A percentile compares a stretch with the other conserved stretches of the same genome.
phyloP scores from a whole-genome alignment of 2,329 filamentous ascomycete species.

The Penicillium italicum region DNA sequence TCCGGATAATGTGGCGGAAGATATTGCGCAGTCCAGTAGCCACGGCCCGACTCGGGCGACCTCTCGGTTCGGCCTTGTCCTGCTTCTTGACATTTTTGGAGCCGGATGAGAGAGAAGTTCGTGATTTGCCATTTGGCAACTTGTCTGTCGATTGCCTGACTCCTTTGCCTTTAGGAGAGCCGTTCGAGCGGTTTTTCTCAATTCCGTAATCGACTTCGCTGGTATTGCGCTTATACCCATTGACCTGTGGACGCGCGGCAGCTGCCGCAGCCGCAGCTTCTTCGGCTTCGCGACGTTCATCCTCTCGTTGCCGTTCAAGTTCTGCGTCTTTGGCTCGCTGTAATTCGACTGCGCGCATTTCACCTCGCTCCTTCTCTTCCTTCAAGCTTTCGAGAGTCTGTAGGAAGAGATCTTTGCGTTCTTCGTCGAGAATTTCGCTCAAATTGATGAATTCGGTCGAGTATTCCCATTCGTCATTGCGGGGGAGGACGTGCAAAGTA shows the following conservation, averaged over 20 bases:
- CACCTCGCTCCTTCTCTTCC: constrained; percentile 76
- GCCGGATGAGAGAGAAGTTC: constrained; percentile 31
- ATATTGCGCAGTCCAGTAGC: constrained; percentile 49
- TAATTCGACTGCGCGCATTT: constrained; percentile 59
- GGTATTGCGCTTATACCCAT: constrained; percentile 51
- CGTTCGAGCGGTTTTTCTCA: constrained; percentile 51
- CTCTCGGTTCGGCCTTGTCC: constrained; percentile 31
- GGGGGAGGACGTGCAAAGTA: constrained; percentile 86
- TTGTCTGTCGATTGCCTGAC: constrained; percentile 28
- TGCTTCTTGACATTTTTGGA: constrained; percentile 42
- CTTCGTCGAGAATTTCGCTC: constrained; percentile 85
- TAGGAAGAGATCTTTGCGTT: constrained; percentile 82
- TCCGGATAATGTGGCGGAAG: constrained; percentile 49
- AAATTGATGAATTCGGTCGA: constrained; percentile 84
- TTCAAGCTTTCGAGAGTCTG: constrained; percentile 78
- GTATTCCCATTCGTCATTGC: constrained; percentile 95
- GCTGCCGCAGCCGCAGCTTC: constrained; percentile 32
- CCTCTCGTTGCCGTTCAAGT: constrained; percentile 48
- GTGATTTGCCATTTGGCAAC: constrained; percentile 23
- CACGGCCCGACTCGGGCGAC: constrained; percentile 42
- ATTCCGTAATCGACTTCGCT: constrained; percentile 69
- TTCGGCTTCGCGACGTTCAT: constrained; percentile 41
- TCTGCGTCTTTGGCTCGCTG: constrained; percentile 59
- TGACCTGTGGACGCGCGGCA: constrained; percentile 41
- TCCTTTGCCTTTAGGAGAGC: constrained; percentile 27